Conservation (phyloP, 2,329 filamentous ascomycete species). For the Colletotrichum noveboracense region DNA sequence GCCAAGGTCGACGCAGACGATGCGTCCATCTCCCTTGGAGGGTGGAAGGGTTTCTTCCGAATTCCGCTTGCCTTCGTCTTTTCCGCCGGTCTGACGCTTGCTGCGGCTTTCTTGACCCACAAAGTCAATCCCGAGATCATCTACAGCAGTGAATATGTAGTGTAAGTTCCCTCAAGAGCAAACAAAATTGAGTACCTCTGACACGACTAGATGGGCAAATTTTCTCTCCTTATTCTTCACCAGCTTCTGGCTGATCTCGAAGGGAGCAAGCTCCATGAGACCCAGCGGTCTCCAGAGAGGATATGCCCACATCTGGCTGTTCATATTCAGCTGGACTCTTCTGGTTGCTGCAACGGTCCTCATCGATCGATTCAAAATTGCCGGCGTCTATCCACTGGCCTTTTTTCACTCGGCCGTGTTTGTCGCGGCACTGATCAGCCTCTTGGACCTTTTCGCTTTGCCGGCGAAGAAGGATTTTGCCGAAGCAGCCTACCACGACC, state of each 20-base stretch:
- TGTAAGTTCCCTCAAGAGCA: conserved; percentile 49
- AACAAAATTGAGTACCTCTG: neutral
- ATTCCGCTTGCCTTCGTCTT: conserved; percentile 78
- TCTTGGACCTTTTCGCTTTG: conserved; percentile 81
- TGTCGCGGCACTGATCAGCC: conserved; percentile 74
- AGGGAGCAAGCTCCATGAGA: conserved; percentile 77
- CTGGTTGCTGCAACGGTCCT: conserved; percentile 76
- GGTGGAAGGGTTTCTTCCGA: conserved; percentile 82
- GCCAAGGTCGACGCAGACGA: conserved; percentile 58
- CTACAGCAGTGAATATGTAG: conserved; percentile 87
- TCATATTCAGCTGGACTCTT: conserved; percentile 73
- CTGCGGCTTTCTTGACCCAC: conserved; percentile 74
- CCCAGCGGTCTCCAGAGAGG: conserved; percentile 86
- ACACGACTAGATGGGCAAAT: conserved; percentile 71
- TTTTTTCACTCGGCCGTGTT: conserved; percentile 82
- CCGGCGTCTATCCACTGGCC: conserved; percentile 79
- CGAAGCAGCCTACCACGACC: conserved; percentile 56
- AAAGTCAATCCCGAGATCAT: conserved; percentile 90
- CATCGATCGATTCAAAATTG: conserved; percentile 76
- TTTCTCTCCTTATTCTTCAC: conserved; percentile 82
- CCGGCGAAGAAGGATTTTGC: conserved; percentile 75
- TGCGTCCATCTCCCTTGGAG: conserved; percentile 69
- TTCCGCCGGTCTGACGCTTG: conserved; percentile 72
- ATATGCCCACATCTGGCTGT: conserved; percentile 86
- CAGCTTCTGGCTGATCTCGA: conserved; percentile 81